Evolutionary conservation across 31 red algal species (phyloP).

Genomic region (Asparagopsis taxiformis): DNA sequence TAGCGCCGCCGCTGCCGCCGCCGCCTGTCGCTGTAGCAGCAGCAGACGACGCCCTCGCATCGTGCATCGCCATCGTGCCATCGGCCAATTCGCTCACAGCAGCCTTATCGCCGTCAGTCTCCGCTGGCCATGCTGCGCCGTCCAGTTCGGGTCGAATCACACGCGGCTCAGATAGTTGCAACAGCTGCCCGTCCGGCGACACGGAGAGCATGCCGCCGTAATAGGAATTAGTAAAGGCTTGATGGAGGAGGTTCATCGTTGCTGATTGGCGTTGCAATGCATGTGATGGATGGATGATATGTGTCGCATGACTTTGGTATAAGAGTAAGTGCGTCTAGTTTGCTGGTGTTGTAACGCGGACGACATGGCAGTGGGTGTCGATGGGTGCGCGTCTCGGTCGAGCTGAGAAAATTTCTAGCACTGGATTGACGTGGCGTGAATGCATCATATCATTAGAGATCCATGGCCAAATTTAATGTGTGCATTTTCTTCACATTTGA

Average conservation of each 20-base stretch:
- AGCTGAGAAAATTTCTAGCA: no score
- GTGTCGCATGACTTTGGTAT: background rate
- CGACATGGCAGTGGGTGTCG: background rate
- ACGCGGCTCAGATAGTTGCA: no score
- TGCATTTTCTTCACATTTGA: background rate
- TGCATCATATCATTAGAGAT: no score
- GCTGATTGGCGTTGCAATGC: no score
- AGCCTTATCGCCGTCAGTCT: background rate
- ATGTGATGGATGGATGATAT: no score
- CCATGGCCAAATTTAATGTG: no score
- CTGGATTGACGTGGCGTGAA: background rate
- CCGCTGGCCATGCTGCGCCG: background rate
- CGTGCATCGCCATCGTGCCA: background rate
- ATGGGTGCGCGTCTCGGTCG: background rate
- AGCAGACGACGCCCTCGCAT: background rate
- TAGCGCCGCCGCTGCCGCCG: background rate
- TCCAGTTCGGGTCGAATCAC: background rate
- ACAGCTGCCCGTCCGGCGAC: background rate
- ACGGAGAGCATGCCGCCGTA: background rate
- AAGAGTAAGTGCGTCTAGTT: background rate
- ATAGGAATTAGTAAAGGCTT: background rate
- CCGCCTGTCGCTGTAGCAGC: background rate
- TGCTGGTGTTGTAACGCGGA: background rate
- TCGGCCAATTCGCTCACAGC: background rate
- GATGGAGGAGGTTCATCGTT: background rate